A percentile compares a stretch with the other conserved stretches of the same genome.
These are phyloP conservation scores for Fraxinus anomala DNA, from an alignment of 257 asterid species.

Conservation along the genomic window DNA sequence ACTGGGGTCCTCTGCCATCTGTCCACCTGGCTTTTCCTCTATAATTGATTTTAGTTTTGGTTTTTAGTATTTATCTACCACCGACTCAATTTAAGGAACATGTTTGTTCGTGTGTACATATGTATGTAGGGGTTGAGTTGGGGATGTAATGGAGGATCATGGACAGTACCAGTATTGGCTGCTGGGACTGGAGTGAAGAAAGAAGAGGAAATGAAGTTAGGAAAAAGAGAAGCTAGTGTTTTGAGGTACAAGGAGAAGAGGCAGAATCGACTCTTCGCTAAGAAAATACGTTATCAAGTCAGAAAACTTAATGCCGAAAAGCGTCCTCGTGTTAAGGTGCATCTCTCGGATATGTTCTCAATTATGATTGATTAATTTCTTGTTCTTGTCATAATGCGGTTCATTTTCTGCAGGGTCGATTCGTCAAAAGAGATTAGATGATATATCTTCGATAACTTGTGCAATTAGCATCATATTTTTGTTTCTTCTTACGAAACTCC, in stretches of 20 bases:
- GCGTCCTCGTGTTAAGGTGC: conserved; percentile 92
- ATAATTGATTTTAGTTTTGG: neutral
- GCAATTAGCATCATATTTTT: neutral
- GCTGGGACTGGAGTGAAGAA: conserved; percentile 22
- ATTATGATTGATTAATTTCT: neutral
- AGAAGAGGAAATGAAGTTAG: conserved; percentile 37
- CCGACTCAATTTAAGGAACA: neutral
- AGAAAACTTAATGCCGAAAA: conserved; percentile 86
- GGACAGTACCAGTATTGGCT: conserved; percentile 68
- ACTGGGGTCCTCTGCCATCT: neutral
- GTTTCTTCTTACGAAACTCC: neutral
- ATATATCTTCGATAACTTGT: neutral
- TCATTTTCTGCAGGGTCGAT: conserved; percentile 69
- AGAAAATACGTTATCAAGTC: conserved; percentile 75
- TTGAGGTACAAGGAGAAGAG: conserved; percentile 88
- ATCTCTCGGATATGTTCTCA: neutral
- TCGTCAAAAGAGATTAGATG: conserved; percentile 70
- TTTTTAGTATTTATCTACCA: neutral
- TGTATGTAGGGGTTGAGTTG: conserved; percentile 38
- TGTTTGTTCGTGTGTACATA: neutral
- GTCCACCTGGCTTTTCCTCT: neutral
- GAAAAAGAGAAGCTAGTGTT: conserved; percentile 74
- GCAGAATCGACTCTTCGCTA: conserved; percentile 74
- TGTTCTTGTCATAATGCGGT: neutral
- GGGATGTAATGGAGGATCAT: conserved; percentile 45